Conservation (phyloP, 768 basidiomycete species). For the Amanita inopinata region DNA sequence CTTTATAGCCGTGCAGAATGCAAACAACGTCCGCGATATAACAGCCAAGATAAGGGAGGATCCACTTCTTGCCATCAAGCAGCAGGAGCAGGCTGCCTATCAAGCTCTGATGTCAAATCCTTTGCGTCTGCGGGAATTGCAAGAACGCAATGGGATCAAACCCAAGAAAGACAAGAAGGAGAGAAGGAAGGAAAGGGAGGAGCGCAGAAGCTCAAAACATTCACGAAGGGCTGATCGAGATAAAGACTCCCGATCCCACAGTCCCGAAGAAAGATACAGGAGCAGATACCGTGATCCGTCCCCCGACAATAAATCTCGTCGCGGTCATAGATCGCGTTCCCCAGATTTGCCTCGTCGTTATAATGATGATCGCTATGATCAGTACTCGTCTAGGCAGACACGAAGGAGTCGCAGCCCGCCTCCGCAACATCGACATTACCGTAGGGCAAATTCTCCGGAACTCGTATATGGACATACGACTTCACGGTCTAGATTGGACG, state of each 20-base stretch:
- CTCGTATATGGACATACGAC: conserved; percentile 22
- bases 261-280: conserved; percentile 20
- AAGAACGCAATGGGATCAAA: conserved; percentile 74
- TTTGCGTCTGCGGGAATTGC: conserved; percentile 71
- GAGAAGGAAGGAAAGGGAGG: conserved; percentile 39
- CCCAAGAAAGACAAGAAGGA: conserved; percentile 71
- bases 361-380: conserved; percentile 18
- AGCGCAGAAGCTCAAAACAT: conserved; percentile 32
- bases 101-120: conserved; percentile 82
- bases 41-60: conserved; percentile 95
- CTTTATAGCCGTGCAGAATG: conserved; percentile 92
- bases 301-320: conserved; percentile 7
- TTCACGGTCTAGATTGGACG: conserved; percentile 41
- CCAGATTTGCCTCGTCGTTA: conserved; percentile 22
- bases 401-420: conserved; percentile 23
- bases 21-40: conserved; percentile 81
- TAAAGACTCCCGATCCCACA: conserved; percentile 29
- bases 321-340: conserved; percentile 37
- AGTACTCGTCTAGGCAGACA: conserved; percentile 14
- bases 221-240: conserved; percentile 25
- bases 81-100: conserved; percentile 92
- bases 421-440: conserved; percentile 21
- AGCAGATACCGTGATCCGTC: not conserved
- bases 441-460: conserved; percentile 21
- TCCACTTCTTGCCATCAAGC: conserved; percentile 93